phyloP scores from a whole-genome alignment of 2,329 filamentous ascomycete species.

The Nannizziopsis arthrosporioides region DNA sequence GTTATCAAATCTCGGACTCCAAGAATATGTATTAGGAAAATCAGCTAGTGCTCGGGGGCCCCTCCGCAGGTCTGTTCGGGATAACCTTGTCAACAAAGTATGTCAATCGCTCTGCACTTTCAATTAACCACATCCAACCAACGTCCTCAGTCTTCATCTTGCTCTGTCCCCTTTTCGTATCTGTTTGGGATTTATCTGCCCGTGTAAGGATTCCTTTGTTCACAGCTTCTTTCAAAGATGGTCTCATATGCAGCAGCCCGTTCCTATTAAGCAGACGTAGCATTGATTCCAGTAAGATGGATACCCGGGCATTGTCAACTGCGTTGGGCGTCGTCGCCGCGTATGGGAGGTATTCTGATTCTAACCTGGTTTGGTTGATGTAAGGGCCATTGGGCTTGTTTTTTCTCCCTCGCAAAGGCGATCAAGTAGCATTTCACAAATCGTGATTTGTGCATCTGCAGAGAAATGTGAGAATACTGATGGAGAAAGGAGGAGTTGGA shows the following conservation, averaged over 20 bases:
- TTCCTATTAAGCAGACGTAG: slow-evolving; percentile 42
- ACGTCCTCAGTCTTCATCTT: slow-evolving; percentile 25
- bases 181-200: slow-evolving; percentile 34
- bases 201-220: slow-evolving; percentile 43
- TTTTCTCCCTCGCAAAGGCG: slow-evolving; percentile 38
- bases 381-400: slow-evolving; percentile 30
- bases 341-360: slow-evolving; percentile 53
- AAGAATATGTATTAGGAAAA: no score
- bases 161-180: slow-evolving; percentile 36
- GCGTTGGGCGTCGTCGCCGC: slow-evolving; percentile 50
- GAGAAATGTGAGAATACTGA: slow-evolving; percentile 34
- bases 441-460: slow-evolving; percentile 35
- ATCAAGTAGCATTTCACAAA: slow-evolving; percentile 44
- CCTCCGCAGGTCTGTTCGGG: slow-evolving; percentile 18
- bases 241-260: slow-evolving; percentile 25
- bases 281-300: slow-evolving; percentile 55
- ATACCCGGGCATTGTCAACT: slow-evolving; percentile 62
- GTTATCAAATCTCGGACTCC: no score
- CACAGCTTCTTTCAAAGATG: slow-evolving; percentile 36
- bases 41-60: slow-evolving; percentile 25
- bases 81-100: slow-evolving; percentile 25
- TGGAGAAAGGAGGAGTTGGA: slow-evolving; percentile 36
- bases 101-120: slow-evolving; percentile 32
- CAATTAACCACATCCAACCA: slow-evolving; percentile 30
- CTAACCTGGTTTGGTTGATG: slow-evolving; percentile 42